Evolutionary conservation across 1,284 basidiomycete species (phyloP).

Genomic region (Trichosporon asahii): DNA sequence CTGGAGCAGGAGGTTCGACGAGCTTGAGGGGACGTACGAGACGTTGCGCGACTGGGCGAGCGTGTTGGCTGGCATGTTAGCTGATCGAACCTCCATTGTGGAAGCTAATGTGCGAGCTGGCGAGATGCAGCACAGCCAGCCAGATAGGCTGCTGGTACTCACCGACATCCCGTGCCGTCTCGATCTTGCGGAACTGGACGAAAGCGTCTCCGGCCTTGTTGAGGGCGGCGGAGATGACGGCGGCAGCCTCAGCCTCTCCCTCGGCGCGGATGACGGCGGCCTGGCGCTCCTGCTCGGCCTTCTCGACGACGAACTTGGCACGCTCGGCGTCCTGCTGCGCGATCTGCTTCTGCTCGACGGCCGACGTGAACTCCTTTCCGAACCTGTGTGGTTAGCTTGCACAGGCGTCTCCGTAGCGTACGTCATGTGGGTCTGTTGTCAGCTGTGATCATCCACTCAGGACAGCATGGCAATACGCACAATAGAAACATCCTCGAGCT

Average conservation of each 20-base stretch:
- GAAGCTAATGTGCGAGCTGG: too few species aligned
- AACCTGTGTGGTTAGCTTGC: slow-evolving; percentile 48
- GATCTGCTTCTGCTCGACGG: slow-evolving; percentile 86
- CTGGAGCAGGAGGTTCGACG: slow-evolving; percentile 76
- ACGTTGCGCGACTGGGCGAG: slow-evolving; percentile 76
- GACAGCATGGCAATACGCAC: background rate
- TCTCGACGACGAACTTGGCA: slow-evolving; percentile 96
- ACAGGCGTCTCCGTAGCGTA: too few species aligned
- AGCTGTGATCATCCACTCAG: background rate
- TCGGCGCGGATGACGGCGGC: slow-evolving; percentile 97
- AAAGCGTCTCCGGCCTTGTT: slow-evolving; percentile 91
- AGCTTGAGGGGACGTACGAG: slow-evolving; percentile 77
- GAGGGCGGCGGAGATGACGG: slow-evolving; percentile 82
- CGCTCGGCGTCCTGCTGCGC: slow-evolving; percentile 81
- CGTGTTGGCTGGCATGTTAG: slow-evolving; percentile 55
- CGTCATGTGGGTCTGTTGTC: slow-evolving; percentile 56
- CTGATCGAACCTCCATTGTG: background rate
- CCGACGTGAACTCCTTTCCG: slow-evolving; percentile 60
- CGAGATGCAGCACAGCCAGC: background rate
- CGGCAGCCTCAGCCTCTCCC: slow-evolving; percentile 95
- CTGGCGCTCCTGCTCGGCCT: slow-evolving; percentile 96
- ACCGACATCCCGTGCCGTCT: slow-evolving; percentile 90
- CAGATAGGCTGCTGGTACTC: background rate
- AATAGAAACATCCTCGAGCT: slow-evolving; percentile 96
- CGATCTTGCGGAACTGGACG: slow-evolving; percentile 92